Evolutionary conservation across 768 basidiomycete species (phyloP), one percentile per base, ranked within the genome.

Genomic region (Boletus patriciae): DNA sequence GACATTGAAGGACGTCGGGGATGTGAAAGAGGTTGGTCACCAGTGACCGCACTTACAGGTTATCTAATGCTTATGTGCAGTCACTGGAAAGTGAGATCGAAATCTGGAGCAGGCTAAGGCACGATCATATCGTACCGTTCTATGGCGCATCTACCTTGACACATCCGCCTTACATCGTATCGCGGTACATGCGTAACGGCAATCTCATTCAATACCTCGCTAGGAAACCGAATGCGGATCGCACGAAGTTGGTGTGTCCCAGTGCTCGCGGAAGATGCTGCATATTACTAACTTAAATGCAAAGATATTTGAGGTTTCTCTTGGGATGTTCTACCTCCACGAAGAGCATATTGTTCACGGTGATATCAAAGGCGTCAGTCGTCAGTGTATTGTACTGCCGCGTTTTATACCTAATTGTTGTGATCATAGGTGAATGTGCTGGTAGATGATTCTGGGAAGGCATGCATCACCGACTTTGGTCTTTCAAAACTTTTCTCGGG

Each of bases 391-490:
- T 31, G 1, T 16, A 9, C 33, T 44, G 23, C 8, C 25, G 6
- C 1, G 3, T 36, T 19, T 25, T 19, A 21, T 19, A 9, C 9
- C 51, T 52, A 19, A 41, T 8, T 11, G 7, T 1, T n/a, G 2
- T 7, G 11, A 4, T 40, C 36, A 47, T 50, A 75, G 74, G 61
- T 63, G 2, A 75, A 74, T 42, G 64, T 75, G 9, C 58, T 75
- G 6, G 63, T 75, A 31, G 65, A 70, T 42, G 73, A 74, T 58
- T 46, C 59, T 6, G 60, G 60, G 13, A 64, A 71, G 19, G 73
- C 70, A 7, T 59, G 68, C 46, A 59, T 75, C 23, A 62, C 72
- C 19, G 70, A 75, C 50, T 75, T 75, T 50, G 74, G 74, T 23
- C 59, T 75, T 8, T 66, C 73, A 0, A 62, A 65, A 18, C 59